Conservation (phyloP, 192 early-diverging fungal species). For the Paraglomus occultum region DNA sequence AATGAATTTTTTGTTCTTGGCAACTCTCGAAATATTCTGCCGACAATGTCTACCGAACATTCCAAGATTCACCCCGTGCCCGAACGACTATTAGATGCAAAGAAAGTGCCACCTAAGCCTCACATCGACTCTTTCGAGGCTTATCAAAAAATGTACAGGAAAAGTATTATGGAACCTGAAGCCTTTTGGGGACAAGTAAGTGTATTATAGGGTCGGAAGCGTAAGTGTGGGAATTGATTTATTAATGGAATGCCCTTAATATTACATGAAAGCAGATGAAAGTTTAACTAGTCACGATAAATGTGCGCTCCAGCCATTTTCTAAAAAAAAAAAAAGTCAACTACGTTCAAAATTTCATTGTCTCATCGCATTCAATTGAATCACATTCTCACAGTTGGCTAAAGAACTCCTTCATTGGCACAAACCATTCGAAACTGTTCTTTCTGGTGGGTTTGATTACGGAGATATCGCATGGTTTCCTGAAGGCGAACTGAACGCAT, state of each 20-base stretch:
- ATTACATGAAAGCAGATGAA: too few relatives aligned
- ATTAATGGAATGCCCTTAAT: background rate
- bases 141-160: constrained; percentile 79
- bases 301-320: too few relatives aligned
- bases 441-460: constrained; percentile 69
- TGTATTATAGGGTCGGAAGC: background rate
- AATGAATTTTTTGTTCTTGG: too few relatives aligned
- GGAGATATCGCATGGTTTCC: constrained; percentile 95
- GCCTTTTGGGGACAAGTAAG: constrained; percentile 81
- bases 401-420: constrained; percentile 78
- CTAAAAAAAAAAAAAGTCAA: too few relatives aligned
- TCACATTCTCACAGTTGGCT: constrained; percentile 53
- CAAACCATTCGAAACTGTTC: constrained; percentile 72
- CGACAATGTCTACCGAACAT: constrained; percentile 29
- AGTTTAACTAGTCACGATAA: too few relatives aligned
- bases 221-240: background rate
- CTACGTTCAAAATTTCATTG: background rate
- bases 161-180: constrained; percentile 76
- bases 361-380: background rate
- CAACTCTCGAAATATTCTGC: too few relatives aligned
- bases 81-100: constrained; percentile 56
- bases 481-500: constrained; percentile 88
- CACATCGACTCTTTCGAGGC: constrained; percentile 70
- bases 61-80: constrained; percentile 52
- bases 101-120: constrained; percentile 60